Conservation (phyloP, 2,329 filamentous ascomycete species). For the Endoconidiophora laricicola region DNA sequence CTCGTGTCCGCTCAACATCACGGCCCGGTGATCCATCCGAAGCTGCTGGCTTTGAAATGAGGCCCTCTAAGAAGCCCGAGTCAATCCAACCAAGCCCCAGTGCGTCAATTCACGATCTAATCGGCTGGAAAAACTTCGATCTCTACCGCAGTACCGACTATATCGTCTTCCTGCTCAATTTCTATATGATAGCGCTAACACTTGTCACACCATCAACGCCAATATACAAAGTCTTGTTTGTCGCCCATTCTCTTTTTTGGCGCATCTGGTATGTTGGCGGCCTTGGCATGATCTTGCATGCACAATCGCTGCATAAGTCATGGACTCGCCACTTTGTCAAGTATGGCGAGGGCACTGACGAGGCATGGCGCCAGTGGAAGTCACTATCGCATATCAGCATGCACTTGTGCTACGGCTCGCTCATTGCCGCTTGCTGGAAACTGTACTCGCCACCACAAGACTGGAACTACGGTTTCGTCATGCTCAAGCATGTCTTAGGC, state of each 20-base stretch:
- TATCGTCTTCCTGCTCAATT: constrained; percentile 57
- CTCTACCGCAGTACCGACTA: constrained; percentile 75
- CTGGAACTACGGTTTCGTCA: constrained; percentile 72
- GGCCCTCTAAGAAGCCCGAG: constrained; percentile 9
- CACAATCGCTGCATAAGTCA: constrained; percentile 76
- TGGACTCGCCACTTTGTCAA: constrained; percentile 98
- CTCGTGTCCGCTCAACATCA: constrained; percentile 39
- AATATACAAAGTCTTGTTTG: constrained; percentile 61
- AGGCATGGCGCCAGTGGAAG: constrained; percentile 98
- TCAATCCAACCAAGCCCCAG: constrained; percentile 29
- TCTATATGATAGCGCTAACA: constrained; percentile 60
- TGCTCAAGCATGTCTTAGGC: constrained; percentile 78
- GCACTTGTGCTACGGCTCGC: constrained; percentile 75
- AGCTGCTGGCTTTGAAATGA: constrained; percentile 9
- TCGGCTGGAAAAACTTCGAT: constrained; percentile 74
- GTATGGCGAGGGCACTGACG: constrained; percentile 74
- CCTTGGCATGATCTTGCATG: constrained; percentile 67
- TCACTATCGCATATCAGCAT: constrained; percentile 86
- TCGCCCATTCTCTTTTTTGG: constrained; percentile 66
- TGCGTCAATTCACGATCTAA: constrained; percentile 58
- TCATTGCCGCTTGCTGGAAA: constrained; percentile 87
- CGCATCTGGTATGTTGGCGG: constrained; percentile 85
- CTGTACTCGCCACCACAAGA: constrained; percentile 78
- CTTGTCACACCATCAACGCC: constrained; percentile 62
- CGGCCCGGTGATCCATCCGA: constrained; percentile 19